phyloP scores from a whole-genome alignment of 2,329 filamentous ascomycete species.

The Fusarium falciforme region DNA sequence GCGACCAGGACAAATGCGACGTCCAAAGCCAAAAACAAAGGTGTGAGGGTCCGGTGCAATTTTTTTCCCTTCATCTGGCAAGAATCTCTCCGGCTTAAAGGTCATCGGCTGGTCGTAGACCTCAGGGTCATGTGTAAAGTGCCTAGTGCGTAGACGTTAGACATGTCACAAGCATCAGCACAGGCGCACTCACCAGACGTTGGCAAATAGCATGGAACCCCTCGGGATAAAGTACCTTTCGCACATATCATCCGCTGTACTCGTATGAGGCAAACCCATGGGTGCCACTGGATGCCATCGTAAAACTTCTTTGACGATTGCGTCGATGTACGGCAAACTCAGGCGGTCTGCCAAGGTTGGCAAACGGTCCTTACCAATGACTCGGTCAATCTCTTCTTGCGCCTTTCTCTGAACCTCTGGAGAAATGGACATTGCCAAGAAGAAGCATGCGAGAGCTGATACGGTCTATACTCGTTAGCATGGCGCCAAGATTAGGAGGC shows the following conservation, averaged over 20 bases:
- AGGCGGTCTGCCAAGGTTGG: slow-evolving; percentile 37
- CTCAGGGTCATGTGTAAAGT: slow-evolving; percentile 32
- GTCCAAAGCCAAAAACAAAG: slow-evolving; percentile 50
- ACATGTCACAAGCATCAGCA: neutral
- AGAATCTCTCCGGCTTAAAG: slow-evolving; percentile 32
- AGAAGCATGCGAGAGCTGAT: slow-evolving; percentile 27
- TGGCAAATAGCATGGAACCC: slow-evolving; percentile 30
- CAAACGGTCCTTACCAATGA: slow-evolving; percentile 43
- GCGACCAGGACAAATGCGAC: slow-evolving; percentile 48
- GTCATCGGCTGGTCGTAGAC: slow-evolving; percentile 22
- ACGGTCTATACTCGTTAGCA: slow-evolving; percentile 17
- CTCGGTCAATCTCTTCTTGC: slow-evolving; percentile 33
- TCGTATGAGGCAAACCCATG: slow-evolving; percentile 52
- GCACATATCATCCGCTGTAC: slow-evolving; percentile 43
- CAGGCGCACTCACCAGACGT: slow-evolving; percentile 25
- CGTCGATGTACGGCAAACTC: slow-evolving; percentile 44
- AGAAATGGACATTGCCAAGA: slow-evolving; percentile 27
- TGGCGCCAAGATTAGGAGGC: neutral
- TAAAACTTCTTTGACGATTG: slow-evolving; percentile 44
- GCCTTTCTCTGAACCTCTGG: slow-evolving; percentile 29
- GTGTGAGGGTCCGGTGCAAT: slow-evolving; percentile 43
- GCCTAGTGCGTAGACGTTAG: neutral
- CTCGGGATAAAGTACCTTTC: slow-evolving; percentile 41
- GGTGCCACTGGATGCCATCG: slow-evolving; percentile 47
- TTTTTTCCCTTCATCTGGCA: slow-evolving; percentile 23